phyloP scores from a whole-genome alignment of 192 early-diverging fungal species.

The Rhizophagus clarus region DNA sequence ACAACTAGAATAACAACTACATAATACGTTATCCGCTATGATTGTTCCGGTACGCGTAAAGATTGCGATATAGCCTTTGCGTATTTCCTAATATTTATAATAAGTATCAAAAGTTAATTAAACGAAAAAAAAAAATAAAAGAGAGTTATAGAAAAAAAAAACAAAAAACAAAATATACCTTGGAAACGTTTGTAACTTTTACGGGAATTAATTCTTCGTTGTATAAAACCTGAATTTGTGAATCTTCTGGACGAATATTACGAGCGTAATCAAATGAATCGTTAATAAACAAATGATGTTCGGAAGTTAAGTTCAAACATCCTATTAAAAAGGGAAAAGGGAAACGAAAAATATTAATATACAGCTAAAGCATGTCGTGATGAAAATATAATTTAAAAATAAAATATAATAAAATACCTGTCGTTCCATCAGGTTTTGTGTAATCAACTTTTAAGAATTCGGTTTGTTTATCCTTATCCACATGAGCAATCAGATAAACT shows the following conservation, averaged over 20 bases:
- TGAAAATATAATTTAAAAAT: neutral
- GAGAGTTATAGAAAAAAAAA: no score
- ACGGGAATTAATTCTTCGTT: no score
- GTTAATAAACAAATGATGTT: neutral
- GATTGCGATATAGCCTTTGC: slow-evolving; percentile 4
- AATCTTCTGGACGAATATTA: neutral
- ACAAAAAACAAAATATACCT: neutral
- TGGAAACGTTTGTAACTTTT: neutral
- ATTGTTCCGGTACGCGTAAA: slow-evolving; percentile 17
- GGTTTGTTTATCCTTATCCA: neutral
- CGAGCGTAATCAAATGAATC: slow-evolving; percentile 1
- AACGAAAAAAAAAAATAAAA: neutral
- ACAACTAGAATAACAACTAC: neutral
- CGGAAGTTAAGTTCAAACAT: neutral
- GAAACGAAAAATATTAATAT: no score
- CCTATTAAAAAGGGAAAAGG: neutral
- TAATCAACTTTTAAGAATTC: slow-evolving; percentile 13
- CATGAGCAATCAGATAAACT: slow-evolving; percentile 14
- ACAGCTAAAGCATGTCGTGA: neutral
- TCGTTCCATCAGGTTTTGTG: neutral
- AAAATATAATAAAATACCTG: neutral
- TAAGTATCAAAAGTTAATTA: neutral
- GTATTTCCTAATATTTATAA: slow-evolving; percentile 5
- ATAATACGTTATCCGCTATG: slow-evolving; percentile 2
- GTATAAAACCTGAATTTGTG: neutral